Evolutionary conservation across 2,329 filamentous ascomycete genomes (phyloP).

Genomic region (Hypoxylon sp.): DNA sequence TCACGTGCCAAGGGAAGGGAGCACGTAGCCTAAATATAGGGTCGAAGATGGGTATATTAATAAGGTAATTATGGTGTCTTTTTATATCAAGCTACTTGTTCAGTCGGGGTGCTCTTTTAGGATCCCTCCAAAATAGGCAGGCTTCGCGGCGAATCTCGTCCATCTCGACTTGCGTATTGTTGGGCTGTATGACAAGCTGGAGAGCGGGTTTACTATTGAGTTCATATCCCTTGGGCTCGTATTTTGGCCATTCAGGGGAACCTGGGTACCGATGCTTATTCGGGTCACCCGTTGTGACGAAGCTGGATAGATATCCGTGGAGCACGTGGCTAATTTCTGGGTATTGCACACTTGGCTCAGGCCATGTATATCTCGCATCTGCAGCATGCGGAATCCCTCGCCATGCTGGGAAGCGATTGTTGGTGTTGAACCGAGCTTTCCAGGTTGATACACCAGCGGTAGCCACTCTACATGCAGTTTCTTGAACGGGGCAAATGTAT

Average conservation of each 20-base stretch:
- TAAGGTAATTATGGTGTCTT: slow-evolving; percentile 5
- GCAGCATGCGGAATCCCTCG: slow-evolving; percentile 58
- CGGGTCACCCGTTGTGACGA: slow-evolving; percentile 56
- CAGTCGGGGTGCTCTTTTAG: slow-evolving; percentile 53
- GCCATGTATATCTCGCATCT: slow-evolving; percentile 57
- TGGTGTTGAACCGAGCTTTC: slow-evolving; percentile 59
- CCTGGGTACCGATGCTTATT: slow-evolving; percentile 48
- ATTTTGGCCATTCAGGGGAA: slow-evolving; percentile 51
- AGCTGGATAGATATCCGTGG: slow-evolving; percentile 58
- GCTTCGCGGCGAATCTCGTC: slow-evolving; percentile 55
- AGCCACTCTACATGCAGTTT: slow-evolving; percentile 59
- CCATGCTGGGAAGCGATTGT: slow-evolving; percentile 55
- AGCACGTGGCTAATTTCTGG: slow-evolving; percentile 57
- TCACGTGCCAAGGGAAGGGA: slow-evolving; percentile 31
- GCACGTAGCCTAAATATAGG: background rate
- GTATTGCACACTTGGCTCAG: slow-evolving; percentile 55
- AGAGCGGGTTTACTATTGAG: slow-evolving; percentile 47
- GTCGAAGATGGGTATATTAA: slow-evolving; percentile 16
- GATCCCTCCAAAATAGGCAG: slow-evolving; percentile 57
- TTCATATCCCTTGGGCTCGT: slow-evolving; percentile 47
- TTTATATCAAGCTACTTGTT: slow-evolving; percentile 53
- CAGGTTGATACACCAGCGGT: slow-evolving; percentile 55
- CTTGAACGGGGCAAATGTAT: slow-evolving; percentile 62
- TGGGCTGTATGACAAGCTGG: slow-evolving; percentile 56
- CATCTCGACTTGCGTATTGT: slow-evolving; percentile 53